phyloP scores from a whole-genome alignment of 768 basidiomycete genomes.

The Russula sp. region DNA sequence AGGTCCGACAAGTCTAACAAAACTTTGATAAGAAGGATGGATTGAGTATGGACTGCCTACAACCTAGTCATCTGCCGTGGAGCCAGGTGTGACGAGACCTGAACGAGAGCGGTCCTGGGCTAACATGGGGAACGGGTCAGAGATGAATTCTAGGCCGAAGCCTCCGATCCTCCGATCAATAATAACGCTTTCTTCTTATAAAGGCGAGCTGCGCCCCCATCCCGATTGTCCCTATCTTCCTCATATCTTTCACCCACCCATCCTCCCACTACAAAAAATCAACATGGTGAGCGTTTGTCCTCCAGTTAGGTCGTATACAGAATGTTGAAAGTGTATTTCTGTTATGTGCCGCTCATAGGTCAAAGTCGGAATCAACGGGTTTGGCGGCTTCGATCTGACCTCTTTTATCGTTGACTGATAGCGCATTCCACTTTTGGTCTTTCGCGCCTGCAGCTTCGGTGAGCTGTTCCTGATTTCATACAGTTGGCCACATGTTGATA shows the following conservation, averaged over 20 bases:
- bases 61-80: no score
- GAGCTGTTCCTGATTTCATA: slow-evolving; percentile 5
- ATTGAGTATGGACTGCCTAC: no score
- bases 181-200: slow-evolving; percentile 4
- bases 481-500: background rate
- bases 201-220: slow-evolving; percentile 2
- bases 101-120: no score
- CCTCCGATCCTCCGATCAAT: slow-evolving; percentile 19
- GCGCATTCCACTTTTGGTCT: slow-evolving; percentile 5
- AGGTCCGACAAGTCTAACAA: no score
- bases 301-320: background rate
- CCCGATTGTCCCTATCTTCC: slow-evolving; percentile 3
- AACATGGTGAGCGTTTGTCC: background rate
- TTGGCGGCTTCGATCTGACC: slow-evolving; percentile 34
- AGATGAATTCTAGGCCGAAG: slow-evolving; percentile 2
- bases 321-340: background rate
- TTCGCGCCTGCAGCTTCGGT: slow-evolving; percentile 58
- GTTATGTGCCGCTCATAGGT: slow-evolving; percentile 32
- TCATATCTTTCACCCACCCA: background rate
- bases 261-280: background rate
- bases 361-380: slow-evolving; percentile 98
- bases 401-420: slow-evolving; percentile 7
- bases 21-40: no score
- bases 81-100: no score
- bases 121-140: no score